phyloP scores from a whole-genome alignment of 2,329 filamentous ascomycete species.

The Chrysoporthe cubensis region DNA sequence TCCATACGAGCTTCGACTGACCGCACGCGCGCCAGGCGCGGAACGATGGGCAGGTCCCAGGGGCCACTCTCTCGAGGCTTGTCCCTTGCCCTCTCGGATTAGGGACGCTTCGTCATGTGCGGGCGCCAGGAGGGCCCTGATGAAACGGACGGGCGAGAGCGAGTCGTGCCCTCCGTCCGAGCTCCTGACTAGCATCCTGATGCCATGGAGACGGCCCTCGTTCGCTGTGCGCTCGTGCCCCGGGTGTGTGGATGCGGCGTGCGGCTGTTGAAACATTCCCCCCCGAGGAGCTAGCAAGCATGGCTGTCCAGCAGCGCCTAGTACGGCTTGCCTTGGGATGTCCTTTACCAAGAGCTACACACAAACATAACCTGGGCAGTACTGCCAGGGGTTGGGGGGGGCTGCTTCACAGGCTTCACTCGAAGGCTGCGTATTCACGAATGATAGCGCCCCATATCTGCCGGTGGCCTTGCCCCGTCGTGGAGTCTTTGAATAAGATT shows the following conservation, averaged over 20 bases:
- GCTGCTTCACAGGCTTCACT: neutral
- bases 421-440: neutral
- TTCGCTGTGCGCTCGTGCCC: neutral
- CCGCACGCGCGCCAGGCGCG: neutral
- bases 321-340: too few species aligned
- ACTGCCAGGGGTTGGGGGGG: neutral
- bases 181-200: neutral
- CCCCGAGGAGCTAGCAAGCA: neutral
- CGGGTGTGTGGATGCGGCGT: neutral
- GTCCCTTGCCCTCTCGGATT: neutral
- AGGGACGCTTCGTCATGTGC: neutral
- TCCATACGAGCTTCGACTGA: neutral
- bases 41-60: neutral
- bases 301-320: neutral
- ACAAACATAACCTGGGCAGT: neutral
- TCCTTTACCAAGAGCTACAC: neutral
- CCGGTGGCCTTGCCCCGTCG: neutral
- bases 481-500: neutral
- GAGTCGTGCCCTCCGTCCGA: neutral
- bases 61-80: neutral
- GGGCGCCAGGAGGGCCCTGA: neutral
- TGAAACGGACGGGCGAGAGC: neutral
- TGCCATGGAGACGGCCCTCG: neutral
- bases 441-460: neutral
- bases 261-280: neutral